Percentiles rank a stretch among this genome's conserved stretches.
Conservation (phyloP, 2,329 filamentous ascomycete species). For the Scorias spongiosa region DNA sequence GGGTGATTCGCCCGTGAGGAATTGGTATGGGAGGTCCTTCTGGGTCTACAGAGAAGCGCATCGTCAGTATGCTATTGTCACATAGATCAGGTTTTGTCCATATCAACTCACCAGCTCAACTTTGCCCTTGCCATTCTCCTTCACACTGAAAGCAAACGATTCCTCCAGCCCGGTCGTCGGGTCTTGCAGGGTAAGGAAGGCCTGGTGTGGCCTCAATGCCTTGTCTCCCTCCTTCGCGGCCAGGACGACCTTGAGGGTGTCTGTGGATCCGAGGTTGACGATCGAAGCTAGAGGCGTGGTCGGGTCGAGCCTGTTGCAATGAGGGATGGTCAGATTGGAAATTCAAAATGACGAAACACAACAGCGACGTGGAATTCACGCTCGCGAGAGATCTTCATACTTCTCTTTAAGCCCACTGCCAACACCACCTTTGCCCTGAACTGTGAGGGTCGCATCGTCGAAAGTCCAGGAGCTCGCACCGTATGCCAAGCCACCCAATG, state of each 20-base stretch:
- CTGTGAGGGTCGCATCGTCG: conserved; percentile 52
- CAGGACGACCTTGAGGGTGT: conserved; percentile 67
- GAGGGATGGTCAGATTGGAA: background rate
- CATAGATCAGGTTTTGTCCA: conserved; percentile 14
- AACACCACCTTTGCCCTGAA: conserved; percentile 44
- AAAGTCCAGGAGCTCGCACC: conserved; percentile 53
- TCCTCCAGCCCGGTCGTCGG: conserved; percentile 62
- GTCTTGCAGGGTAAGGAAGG: conserved; percentile 74
- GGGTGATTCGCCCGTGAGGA: conserved; percentile 51
- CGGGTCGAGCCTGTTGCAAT: background rate
- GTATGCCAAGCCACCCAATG: conserved; percentile 19
- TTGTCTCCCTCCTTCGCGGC: conserved; percentile 67
- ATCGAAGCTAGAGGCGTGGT: conserved; percentile 34
- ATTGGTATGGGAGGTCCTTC: conserved; percentile 75
- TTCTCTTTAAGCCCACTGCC: conserved; percentile 45
- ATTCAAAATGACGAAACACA: background rate
- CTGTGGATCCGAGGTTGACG: conserved; percentile 49
- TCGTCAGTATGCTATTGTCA: background rate
- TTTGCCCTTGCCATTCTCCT: conserved; percentile 74
- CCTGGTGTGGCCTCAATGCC: conserved; percentile 79
- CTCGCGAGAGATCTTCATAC: conserved; percentile 6
- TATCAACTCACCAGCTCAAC: conserved; percentile 59
- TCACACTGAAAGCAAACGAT: conserved; percentile 69
- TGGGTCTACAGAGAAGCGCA: conserved; percentile 44
- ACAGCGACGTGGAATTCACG: background rate